Conservation (phyloP, 768 basidiomycete genomes). For the Favolaschia claudopus region DNA sequence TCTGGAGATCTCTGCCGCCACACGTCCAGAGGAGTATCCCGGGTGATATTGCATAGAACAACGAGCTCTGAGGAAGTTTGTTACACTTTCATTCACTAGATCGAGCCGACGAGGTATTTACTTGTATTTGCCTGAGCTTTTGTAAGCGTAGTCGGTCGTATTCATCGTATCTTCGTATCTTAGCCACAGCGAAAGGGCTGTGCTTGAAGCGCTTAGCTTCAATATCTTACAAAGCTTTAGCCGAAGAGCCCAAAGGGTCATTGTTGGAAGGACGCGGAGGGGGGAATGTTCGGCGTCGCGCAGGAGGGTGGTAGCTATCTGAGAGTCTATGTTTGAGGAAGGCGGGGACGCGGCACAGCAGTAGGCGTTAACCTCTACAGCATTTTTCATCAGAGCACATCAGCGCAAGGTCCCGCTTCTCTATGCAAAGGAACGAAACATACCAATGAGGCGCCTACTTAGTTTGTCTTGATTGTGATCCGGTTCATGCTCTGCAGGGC, state of each 20-base stretch:
- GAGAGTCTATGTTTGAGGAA: slow-evolving; percentile 26
- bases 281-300: slow-evolving; percentile 29
- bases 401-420: neutral
- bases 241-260: slow-evolving; percentile 71
- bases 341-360: slow-evolving; percentile 34
- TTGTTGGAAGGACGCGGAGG: slow-evolving; percentile 70
- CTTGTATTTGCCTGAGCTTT: too few species aligned
- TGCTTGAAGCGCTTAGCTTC: slow-evolving; percentile 40
- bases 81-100: too few species aligned
- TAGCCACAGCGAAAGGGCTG: slow-evolving; percentile 61
- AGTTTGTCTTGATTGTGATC: slow-evolving; percentile 57
- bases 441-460: slow-evolving; percentile 68
- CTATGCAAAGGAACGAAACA: slow-evolving; percentile 23
- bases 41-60: too few species aligned
- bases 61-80: too few species aligned
- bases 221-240: slow-evolving; percentile 66
- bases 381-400: neutral
- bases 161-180: too few species aligned
- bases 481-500: slow-evolving; percentile 46
- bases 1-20: too few species aligned
- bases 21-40: too few species aligned
- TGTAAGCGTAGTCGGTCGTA: too few species aligned
- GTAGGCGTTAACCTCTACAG: slow-evolving; percentile 39
- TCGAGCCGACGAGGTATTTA: too few species aligned
- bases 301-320: slow-evolving; percentile 20